Conservation (phyloP, 495 filamentous ascomycete species). For the Penicillium parvum region DNA sequence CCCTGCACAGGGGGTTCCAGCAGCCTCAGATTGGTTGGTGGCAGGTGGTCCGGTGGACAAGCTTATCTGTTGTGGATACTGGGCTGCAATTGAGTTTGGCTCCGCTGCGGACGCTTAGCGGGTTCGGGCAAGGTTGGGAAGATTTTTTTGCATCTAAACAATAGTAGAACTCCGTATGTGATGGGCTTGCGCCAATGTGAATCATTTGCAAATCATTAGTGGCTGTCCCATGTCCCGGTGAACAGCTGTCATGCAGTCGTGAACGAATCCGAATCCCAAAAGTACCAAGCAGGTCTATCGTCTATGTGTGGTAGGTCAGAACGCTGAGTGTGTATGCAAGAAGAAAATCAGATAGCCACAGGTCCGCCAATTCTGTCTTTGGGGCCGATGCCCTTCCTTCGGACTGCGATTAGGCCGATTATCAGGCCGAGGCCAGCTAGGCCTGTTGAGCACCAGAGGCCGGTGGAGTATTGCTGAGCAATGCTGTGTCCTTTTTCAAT, state of each 20-base stretch:
- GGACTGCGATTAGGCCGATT: conserved; percentile 24
- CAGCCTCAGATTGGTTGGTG: not conserved
- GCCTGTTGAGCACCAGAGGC: conserved; percentile 35
- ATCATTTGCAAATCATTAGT: not conserved
- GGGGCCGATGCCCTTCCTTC: conserved; percentile 29
- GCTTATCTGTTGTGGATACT: conserved; percentile 3
- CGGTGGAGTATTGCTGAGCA: conserved; percentile 31
- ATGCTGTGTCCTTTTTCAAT: conserved; percentile 30
- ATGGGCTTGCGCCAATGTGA: not conserved
- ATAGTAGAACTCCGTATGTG: not conserved
- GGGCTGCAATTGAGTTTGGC: not conserved
- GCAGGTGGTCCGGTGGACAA: not conserved
- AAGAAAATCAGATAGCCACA: conserved; percentile 20
- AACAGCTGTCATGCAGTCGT: not conserved
- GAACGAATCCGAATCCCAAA: not conserved
- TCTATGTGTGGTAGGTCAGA: not conserved
- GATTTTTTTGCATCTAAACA: not conserved
- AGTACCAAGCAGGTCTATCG: not conserved
- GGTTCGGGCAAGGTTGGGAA: not conserved
- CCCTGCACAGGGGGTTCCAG: not conserved
- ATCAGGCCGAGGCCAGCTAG: conserved; percentile 30
- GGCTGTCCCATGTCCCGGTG: not conserved
- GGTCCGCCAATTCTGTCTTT: conserved; percentile 23
- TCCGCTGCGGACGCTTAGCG: conserved; percentile 2
- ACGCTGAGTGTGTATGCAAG: not conserved